A percentile compares a stretch with the other conserved stretches of the same genome.
Conservation (phyloP, 768 basidiomycete genomes). For the Agrocybe chaxingu region DNA sequence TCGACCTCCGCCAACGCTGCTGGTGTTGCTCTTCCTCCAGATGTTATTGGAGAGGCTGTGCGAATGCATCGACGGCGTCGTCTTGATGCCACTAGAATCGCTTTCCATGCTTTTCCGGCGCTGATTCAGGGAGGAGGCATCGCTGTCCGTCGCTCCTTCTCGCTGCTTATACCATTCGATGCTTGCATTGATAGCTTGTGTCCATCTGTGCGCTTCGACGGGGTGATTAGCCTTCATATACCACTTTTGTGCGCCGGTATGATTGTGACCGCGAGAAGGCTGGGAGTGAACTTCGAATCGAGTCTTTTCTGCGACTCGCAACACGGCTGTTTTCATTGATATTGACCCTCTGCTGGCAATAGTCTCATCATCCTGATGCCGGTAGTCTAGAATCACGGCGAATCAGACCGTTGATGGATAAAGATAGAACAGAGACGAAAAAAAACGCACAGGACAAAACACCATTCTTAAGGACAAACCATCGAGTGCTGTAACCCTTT, state of each 20-base stretch:
- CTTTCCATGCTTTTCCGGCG: constrained; percentile 27
- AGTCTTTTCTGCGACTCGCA: constrained; percentile 61
- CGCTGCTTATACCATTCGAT: constrained; percentile 63
- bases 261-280: constrained; percentile 41
- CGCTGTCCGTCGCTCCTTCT: constrained; percentile 18
- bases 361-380: constrained; percentile 86
- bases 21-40: constrained; percentile 12
- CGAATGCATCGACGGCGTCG: constrained; percentile 19
- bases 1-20: constrained; percentile 4
- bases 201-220: constrained; percentile 88
- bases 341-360: constrained; percentile 86
- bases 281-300: constrained; percentile 82
- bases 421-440: not conserved
- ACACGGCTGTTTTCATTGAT: constrained; percentile 73
- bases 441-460: constrained; percentile 71
- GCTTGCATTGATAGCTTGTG: constrained; percentile 66
- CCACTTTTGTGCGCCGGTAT: constrained; percentile 63
- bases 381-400: constrained; percentile 58
- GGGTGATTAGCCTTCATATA: constrained; percentile 84
- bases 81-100: constrained; percentile 35
- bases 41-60: constrained; percentile 17
- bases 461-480: constrained; percentile 90
- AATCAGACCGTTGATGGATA: not conserved
- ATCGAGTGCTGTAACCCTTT: constrained; percentile 82
- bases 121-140: constrained; percentile 9